These are phyloP conservation scores for Fusarium transvaalense DNA, from an alignment of 2,329 filamentous ascomycete species.

Conservation along the genomic window DNA sequence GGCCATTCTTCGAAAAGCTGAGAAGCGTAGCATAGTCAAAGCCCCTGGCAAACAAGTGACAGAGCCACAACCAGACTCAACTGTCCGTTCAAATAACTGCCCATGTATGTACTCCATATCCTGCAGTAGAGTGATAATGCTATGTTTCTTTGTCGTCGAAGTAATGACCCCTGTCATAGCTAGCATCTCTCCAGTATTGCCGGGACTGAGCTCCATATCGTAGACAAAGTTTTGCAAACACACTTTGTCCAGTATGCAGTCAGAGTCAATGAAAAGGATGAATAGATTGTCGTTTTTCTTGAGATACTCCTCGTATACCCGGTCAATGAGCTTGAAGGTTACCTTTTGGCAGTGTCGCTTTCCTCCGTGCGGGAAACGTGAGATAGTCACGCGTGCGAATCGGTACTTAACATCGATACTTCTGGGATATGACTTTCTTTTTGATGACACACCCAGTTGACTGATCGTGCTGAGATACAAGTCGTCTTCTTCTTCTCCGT, in stretches of 20 bases:
- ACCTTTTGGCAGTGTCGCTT: constrained; percentile 94
- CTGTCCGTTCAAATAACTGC: constrained; percentile 93
- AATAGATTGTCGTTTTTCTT: constrained; percentile 92
- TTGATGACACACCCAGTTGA: constrained; percentile 83
- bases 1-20: constrained; percentile 95
- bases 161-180: constrained; percentile 99
- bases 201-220: constrained; percentile 97
- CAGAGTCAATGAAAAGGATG: constrained; percentile 96
- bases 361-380: constrained; percentile 91
- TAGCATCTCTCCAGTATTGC: constrained; percentile 91
- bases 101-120: constrained; percentile 99
- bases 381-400: constrained; percentile 86
- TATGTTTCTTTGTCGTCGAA: constrained; percentile 88
- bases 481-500: constrained; percentile 89
- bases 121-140: constrained; percentile 90
- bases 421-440: constrained; percentile 81
- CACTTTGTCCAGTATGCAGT: constrained; percentile 91
- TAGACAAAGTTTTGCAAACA: constrained; percentile 98
- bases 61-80: constrained; percentile 92
- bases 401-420: constrained; percentile 93
- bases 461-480: constrained; percentile 88
- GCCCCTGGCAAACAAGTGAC: constrained; percentile 96
- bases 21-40: constrained; percentile 95
- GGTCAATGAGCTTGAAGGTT: constrained; percentile 93
- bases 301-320: constrained; percentile 88